Evolutionary conservation across 495 filamentous ascomycete species (phyloP), one percentile per base, ranked within the genome.

Genomic region (Penicillium verhagenii): DNA sequence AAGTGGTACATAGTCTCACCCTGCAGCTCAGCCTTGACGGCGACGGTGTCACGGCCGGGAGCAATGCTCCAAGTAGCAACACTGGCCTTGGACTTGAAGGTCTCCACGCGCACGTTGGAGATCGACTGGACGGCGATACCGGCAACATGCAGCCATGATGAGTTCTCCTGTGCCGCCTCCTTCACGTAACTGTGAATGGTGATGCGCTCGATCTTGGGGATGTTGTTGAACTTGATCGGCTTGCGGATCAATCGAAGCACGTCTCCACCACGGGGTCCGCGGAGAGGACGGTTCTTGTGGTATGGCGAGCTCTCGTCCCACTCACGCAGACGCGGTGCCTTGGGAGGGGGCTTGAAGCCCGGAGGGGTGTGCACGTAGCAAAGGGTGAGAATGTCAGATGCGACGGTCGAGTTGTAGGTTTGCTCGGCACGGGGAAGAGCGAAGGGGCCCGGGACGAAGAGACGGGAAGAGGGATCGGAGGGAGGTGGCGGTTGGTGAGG

Each of bases 221-320:
- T 79, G 72, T 95, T 96, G 56, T 81, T 84, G 78, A 91, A 96
- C 6, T 81, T 87, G 57, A 93, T 89, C 47, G 88, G 83, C 33
- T 85, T 83, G 59, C 89, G 87, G 14, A 94, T 71, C 1, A 95
- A 81, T 0, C 81, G 82, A 11, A 96, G 80, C 3, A 77, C 71
- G 28, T 79, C 72, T 48, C 86, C 80, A 44, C 94, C 92, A 56
- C 92, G 81, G 11, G 94, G 94, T 1, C 85, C 87, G 26, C 93
- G 89, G 59, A 89, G 82, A 2, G 86, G 86, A 44, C 94, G 82
- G 78, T 94, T 93, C 72, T 90, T 90, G 80, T 92, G 91, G 72
- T 97, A 98, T 2, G 91, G 92, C 1, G 90, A 96, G 47, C 85
- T 86, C 63, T 87, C 90, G 57, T 95, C 90, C 94, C 94, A 98